Base-by-base conservation (phyloP, 1,139 yeast species). In the Blastobotrys raffinosifermentans region DNA sequence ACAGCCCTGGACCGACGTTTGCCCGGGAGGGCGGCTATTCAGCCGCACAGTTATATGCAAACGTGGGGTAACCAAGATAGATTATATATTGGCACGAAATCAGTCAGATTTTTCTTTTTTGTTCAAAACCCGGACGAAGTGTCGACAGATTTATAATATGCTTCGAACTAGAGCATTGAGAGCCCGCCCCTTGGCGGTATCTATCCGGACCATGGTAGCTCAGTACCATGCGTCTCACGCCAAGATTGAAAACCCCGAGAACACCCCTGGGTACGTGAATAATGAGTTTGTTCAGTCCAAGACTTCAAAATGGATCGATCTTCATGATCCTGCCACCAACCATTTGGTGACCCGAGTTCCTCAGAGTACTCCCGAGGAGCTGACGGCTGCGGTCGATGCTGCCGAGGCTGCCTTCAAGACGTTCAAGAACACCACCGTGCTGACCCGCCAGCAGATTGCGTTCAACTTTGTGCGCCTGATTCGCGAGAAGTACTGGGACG, bases 251-350 rank as follows among this genome's bases (percentile, higher is more conserved):
- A 66, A 64, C 50, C 74, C 78, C 16, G 69, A 67, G 40, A 55
- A 68, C 40, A 77, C 84, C 14, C 78, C 78, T 37, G 63, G 69
- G 39, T 81, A 76, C 54, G 57, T 75, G 49, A 69, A 80, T 58
- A 80, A 80, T 58, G 54, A 77, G 62, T 67, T 75, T 41, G 63
- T 76, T 49, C 70, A 75, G 49, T 74, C 82, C 22, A 69, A 66
- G 31, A 63, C 85, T 11, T 51, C 58, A 15, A 69, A 71, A 48
- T 81, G 87, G 87, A 77, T 71, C 54, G 87, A 80, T 44, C 70
- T 82, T 41, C 80, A 72, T 54, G 91, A 81, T 57, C 91, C 91
- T 10, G 84, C 91, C 38, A 81, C 91, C 40, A 76, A 80, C 59
- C 57, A 67, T 46, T 73, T 80, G 32, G 77, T 82, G 30, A 70